Conservation (phyloP, 805 yeast genomes). For the Yarrowia bubula region DNA sequence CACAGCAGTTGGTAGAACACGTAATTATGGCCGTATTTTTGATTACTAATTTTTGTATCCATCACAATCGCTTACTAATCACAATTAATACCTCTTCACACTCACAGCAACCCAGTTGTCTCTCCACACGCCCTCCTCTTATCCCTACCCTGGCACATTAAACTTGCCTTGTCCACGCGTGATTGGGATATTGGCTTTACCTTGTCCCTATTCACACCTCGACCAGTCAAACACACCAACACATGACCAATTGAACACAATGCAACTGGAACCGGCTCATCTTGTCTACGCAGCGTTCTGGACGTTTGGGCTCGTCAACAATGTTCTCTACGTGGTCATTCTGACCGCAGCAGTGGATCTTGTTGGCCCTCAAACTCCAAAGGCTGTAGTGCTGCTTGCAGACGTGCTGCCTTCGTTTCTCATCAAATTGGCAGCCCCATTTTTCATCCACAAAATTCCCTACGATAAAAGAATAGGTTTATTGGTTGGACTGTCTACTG, state of each 20-base stretch:
- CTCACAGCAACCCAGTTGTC: too few species aligned
- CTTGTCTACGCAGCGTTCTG: constrained; percentile 51
- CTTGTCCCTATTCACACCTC: not conserved
- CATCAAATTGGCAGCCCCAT: constrained; percentile 73
- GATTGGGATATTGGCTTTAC: constrained; percentile 6
- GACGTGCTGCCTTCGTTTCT: constrained; percentile 82
- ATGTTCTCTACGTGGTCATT: constrained; percentile 86
- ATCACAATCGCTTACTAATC: too few species aligned
- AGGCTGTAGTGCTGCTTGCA: constrained; percentile 78
- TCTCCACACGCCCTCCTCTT: too few species aligned
- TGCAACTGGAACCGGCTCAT: constrained; percentile 15
- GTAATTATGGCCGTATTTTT: too few species aligned
- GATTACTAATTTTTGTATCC: too few species aligned
- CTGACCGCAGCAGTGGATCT: constrained; percentile 89
- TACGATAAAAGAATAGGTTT: constrained; percentile 55
- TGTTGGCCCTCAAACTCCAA: constrained; percentile 80
- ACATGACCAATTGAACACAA: not conserved
- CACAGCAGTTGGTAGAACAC: too few species aligned
- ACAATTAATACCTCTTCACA: not conserved
- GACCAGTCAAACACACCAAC: not conserved
- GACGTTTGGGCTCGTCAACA: constrained; percentile 82
- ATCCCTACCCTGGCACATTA: not conserved
- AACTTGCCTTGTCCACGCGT: constrained; percentile 14
- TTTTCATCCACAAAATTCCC: constrained; percentile 64
- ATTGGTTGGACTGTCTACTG: constrained; percentile 56